Conservation (phyloP, 202 grass and related monocot genomes). For the Sporobolus alterniflorus region DNA sequence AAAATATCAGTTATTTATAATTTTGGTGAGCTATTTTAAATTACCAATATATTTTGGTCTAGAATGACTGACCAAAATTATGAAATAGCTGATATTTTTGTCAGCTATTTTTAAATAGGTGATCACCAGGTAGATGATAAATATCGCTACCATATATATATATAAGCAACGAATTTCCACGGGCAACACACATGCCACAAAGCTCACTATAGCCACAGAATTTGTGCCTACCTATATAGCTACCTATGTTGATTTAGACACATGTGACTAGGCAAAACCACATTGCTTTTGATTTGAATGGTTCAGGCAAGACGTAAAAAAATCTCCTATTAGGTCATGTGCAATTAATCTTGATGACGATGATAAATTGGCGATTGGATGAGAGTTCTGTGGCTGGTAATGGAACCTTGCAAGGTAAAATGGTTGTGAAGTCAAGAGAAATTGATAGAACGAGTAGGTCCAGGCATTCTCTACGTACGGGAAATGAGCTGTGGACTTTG, state of each 20-base stretch:
- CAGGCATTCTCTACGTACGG: conserved; percentile 42
- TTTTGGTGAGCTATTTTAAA: too few species aligned
- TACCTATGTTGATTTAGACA: conserved; percentile 7
- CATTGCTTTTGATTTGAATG: conserved; percentile 17
- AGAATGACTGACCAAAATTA: too few species aligned
- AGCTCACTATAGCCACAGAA: neutral
- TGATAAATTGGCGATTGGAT: neutral
- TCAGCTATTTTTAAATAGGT: too few species aligned
- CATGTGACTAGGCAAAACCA: conserved; percentile 11
- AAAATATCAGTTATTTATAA: too few species aligned
- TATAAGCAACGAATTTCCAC: neutral
- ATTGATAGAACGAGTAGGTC: neutral
- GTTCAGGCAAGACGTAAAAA: conserved; percentile 5
- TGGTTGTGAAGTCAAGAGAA: conserved; percentile 43
- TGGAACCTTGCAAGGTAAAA: conserved; percentile 33
- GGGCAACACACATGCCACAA: neutral
- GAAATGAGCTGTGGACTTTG: conserved; percentile 48
- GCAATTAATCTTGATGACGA: neutral
- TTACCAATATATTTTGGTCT: too few species aligned
- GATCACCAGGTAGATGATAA: too few species aligned
- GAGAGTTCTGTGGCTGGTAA: conserved; percentile 36
- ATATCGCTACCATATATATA: too few species aligned
- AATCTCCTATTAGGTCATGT: neutral
- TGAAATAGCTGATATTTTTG: too few species aligned
- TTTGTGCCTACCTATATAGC: neutral